These are phyloP conservation scores for Phaeotremella skinneri DNA, from an alignment of 768 basidiomycete species.

Conservation along the genomic window DNA sequence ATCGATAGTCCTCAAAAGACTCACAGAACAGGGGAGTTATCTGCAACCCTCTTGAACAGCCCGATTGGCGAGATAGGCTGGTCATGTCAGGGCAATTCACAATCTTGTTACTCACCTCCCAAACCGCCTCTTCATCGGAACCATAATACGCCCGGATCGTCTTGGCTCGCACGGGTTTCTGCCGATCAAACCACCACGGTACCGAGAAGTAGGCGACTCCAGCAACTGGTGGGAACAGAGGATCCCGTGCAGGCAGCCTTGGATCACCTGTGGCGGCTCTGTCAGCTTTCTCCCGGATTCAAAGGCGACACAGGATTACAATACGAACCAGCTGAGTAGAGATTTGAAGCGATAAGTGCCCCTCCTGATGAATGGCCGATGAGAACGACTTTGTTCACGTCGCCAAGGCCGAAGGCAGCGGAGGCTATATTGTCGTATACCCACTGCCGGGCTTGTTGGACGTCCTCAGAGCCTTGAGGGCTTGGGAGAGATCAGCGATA, in stretches of 20 bases:
- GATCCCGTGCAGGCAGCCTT: background rate
- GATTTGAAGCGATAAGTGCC: background rate
- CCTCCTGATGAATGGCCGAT: background rate
- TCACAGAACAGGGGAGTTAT: background rate
- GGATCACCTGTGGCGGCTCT: background rate
- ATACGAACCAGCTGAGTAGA: background rate
- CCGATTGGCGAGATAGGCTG: background rate
- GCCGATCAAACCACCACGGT: background rate
- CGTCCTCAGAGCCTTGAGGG: background rate
- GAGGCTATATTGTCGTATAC: background rate
- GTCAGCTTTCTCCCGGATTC: no score
- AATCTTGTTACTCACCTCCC: background rate
- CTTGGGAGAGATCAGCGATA: background rate
- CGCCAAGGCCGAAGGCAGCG: background rate
- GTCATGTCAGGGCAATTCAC: background rate
- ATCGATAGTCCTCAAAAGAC: background rate
- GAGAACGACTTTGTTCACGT: background rate
- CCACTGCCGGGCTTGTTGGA: background rate
- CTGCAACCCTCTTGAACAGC: background rate
- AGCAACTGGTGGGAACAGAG: background rate
- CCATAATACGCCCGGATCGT: background rate
- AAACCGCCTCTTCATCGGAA: background rate
- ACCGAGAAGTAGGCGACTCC: conserved; percentile 1
- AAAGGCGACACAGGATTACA: no score
- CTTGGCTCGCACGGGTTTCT: background rate